These are phyloP conservation scores for Spongiforma sp. DNA, from an alignment of 1,284 basidiomycete genomes.

Conservation along the genomic window DNA sequence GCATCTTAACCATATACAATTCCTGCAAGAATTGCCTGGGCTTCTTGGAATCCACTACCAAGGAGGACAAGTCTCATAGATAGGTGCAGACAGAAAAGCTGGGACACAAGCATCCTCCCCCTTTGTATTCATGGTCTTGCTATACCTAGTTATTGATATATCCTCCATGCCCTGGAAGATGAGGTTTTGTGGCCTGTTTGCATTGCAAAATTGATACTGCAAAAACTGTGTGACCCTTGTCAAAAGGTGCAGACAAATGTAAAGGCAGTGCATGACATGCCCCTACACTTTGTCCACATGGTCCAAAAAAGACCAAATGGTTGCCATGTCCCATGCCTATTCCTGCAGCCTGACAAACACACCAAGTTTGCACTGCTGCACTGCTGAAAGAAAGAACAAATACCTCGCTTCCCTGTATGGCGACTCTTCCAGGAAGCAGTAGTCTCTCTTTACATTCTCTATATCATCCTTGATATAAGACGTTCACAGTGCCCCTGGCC, in stretches of 20 bases:
- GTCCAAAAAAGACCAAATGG: neutral
- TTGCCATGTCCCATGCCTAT: neutral
- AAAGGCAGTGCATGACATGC: neutral
- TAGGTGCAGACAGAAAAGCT: neutral
- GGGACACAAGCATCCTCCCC: conserved; percentile 4
- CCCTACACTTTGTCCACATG: neutral
- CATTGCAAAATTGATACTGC: conserved; percentile 7
- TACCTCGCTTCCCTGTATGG: neutral
- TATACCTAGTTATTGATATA: neutral
- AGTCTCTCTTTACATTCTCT: neutral
- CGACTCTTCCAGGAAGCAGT: neutral
- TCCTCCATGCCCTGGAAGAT: conserved; percentile 6
- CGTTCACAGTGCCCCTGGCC: neutral
- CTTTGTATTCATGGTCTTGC: conserved; percentile 4
- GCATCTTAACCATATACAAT: conserved; percentile 3
- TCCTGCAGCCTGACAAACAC: neutral
- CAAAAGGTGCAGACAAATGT: neutral
- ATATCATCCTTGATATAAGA: neutral
- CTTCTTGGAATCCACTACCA: conserved; percentile 6
- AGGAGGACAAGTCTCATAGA: neutral
- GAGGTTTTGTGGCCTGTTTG: neutral
- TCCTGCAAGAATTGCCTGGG: conserved; percentile 5
- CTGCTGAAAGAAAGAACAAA: neutral
- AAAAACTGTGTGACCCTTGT: conserved; percentile 2
- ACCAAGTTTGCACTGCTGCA: neutral